A percentile compares a stretch with the other conserved stretches of the same genome.
Evolutionary conservation across 2,329 filamentous ascomycete species (phyloP).

Genomic region (Colletotrichum endophyticum): DNA sequence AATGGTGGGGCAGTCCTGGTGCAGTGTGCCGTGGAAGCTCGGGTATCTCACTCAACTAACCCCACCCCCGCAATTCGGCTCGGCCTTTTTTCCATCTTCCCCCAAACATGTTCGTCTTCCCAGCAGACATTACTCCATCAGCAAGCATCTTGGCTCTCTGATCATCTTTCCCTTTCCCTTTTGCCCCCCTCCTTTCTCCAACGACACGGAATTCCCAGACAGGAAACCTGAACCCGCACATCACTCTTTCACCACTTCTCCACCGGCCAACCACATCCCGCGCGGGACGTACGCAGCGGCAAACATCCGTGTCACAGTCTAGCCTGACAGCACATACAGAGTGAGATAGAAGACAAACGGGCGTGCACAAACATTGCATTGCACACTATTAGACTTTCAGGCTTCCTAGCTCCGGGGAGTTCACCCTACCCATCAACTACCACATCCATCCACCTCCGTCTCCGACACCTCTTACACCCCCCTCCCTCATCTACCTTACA

Average conservation of each 20-base stretch:
- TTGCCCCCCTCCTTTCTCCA: not conserved
- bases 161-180: not conserved
- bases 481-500: not conserved
- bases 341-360: not conserved
- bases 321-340: not conserved
- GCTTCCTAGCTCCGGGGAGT: not conserved
- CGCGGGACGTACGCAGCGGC: not conserved
- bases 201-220: not conserved
- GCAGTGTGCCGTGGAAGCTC: not conserved
- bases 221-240: not conserved
- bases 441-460: not conserved
- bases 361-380: not conserved
- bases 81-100: not conserved
- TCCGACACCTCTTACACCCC: not conserved
- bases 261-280: not conserved
- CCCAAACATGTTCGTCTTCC: not conserved
- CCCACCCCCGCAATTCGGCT: slow-evolving; percentile 21
- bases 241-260: not conserved
- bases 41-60: not conserved
- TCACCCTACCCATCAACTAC: not conserved
- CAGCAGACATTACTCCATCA: not conserved
- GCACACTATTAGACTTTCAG: not conserved
- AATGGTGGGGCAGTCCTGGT: not conserved
- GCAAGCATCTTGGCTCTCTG: not conserved
- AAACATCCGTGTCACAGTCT: not conserved